Base-by-base conservation (phyloP, 345 rosid genomes). In the Lumnitzera littorea region DNA sequence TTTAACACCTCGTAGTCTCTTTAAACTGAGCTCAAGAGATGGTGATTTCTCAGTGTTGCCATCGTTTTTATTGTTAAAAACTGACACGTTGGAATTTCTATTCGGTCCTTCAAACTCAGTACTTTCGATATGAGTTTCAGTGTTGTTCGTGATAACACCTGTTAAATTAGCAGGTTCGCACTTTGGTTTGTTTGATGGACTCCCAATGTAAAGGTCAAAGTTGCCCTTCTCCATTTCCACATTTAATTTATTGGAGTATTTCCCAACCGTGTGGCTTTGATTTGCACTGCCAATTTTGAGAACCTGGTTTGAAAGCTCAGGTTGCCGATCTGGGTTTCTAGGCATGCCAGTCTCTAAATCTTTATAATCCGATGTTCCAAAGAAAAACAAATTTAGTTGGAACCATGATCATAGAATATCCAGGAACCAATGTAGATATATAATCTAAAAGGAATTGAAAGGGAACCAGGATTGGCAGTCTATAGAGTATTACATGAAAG, bases 1-100 rank as follows among this genome's bases (percentile, higher is more conserved):
- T 25, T 62, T 72, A 25, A 24, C 74, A 48, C 82, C 80, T 66
- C 68, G 71, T 31, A 61, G 56, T 70, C 80, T 72, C 69, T 66
- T 78, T 53, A 78, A 63, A 62, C 73, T 78, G 55, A 65, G 78
- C 67, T 83, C 82, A 48, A 70, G 70, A 23, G 83, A 74, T 66
- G 74, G 82, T 55, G 60, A 63, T 60, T 78, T 78, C 56, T 74
- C 74, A 54, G 65, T 64, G 48, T 67, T 76, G 65, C 63, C 15
- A 61, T 47, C 60, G 55, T 67, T 36, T 53, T 67, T 72, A 51
- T 58, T 53, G 66, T 68, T 70, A 12, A 55, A 46, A 73, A 73
- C 78, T 53, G 64, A 62, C 69, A 80, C 61, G 60, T 71, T 68
- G 31, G 72, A 64, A 57, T 56, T 61, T 62, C 56, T 63, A 36